Evolutionary conservation across 2,329 filamentous ascomycete species (phyloP).

Genomic region (Sclerotinia trifoliorum): DNA sequence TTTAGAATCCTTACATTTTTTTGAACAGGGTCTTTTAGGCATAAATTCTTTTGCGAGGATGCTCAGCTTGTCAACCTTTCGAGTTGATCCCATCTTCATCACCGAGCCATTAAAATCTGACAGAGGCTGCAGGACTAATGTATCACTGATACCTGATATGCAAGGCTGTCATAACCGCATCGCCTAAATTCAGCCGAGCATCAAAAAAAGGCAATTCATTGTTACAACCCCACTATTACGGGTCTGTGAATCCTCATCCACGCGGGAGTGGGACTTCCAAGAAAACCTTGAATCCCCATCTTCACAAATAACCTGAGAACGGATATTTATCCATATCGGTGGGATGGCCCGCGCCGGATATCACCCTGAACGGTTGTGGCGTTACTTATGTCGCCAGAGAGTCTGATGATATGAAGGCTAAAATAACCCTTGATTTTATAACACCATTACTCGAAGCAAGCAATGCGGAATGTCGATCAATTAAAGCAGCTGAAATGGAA

Average conservation of each 20-base stretch:
- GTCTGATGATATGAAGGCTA: background rate
- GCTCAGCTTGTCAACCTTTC: background rate
- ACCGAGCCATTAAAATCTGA: too few species aligned
- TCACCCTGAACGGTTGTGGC: background rate
- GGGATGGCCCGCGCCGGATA: background rate
- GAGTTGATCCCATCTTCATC: too few species aligned
- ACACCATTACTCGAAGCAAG: background rate
- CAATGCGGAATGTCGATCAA: background rate
- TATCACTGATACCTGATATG: background rate
- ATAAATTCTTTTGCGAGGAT: background rate
- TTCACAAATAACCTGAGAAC: background rate
- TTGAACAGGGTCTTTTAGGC: too few species aligned
- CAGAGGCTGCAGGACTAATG: too few species aligned
- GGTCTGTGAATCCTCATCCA: background rate
- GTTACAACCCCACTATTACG: background rate
- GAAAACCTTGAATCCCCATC: background rate
- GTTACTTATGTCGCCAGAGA: background rate
- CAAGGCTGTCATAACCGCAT: background rate
- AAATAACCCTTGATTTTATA: background rate
- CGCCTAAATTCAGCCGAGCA: background rate
- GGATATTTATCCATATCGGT: background rate
- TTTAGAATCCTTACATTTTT: too few species aligned
- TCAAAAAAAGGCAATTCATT: background rate
- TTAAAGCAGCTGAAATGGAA: background rate
- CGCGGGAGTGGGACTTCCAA: background rate